These are phyloP conservation scores for Neodidymelliopsis sp. DNA, from an alignment of 2,329 filamentous ascomycete species.

Conservation along the genomic window DNA sequence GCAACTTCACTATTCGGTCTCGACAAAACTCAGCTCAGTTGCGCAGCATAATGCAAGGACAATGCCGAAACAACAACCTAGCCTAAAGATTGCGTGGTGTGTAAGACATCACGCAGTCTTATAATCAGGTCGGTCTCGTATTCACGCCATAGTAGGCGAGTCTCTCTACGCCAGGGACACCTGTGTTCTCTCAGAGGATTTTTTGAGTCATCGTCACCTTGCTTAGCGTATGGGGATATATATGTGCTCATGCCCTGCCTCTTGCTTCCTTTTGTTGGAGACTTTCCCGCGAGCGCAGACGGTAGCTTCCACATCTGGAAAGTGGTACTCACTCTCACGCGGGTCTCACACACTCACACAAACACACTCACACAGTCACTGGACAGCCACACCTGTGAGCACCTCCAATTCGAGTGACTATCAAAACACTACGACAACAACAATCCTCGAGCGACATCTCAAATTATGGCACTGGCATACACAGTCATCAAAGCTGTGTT, in stretches of 20 bases:
- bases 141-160: neutral
- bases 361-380: too few relatives aligned
- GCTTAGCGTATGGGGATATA: neutral
- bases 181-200: neutral
- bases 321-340: too few relatives aligned
- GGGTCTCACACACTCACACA: too few relatives aligned
- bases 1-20: too few relatives aligned
- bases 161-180: conserved; percentile 2
- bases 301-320: too few relatives aligned
- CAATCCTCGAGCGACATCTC: neutral
- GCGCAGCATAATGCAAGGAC: too few relatives aligned
- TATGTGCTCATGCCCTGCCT: neutral
- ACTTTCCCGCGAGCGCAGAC: too few relatives aligned
- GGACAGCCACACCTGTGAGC: too few relatives aligned
- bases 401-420: too few relatives aligned
- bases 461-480: neutral
- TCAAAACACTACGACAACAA: too few relatives aligned
- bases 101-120: neutral
- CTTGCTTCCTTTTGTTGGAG: neutral
- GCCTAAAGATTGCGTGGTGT: neutral
- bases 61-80: too few relatives aligned
- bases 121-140: neutral
- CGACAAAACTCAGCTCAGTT: too few relatives aligned
- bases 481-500: neutral
- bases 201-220: neutral